A percentile compares a stretch with the other conserved stretches of the same genome.
phyloP scores from a whole-genome alignment of 2,329 filamentous ascomycete genomes.

The Phyllosticta citrichinensis region DNA sequence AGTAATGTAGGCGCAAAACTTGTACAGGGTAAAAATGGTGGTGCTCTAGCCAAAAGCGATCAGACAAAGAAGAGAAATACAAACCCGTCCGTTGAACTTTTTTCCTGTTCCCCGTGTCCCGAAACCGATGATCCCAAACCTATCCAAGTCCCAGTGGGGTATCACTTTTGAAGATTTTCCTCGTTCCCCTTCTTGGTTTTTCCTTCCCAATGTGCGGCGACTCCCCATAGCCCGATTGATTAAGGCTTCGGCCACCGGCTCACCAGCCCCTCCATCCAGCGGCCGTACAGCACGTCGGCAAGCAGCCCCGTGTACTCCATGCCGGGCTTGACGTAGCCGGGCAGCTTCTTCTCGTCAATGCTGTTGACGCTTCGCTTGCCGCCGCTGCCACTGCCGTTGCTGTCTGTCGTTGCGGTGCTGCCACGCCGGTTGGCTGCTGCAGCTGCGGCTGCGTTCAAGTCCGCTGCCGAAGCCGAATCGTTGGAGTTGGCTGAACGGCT shows the following conservation, averaged over 20 bases:
- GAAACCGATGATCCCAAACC: background rate
- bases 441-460: background rate
- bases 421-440: background rate
- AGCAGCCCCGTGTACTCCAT: conserved; percentile 91
- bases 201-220: background rate
- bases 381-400: background rate
- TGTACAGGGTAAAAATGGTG: background rate
- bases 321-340: conserved; percentile 52
- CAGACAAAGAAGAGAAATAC: background rate
- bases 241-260: conserved; percentile 29
- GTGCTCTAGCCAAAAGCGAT: background rate
- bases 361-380: conserved; percentile 18
- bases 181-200: background rate
- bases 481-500: conserved; percentile 20
- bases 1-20: background rate
- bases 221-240: background rate
- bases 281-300: conserved; percentile 78
- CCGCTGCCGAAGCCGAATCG: conserved; percentile 13
- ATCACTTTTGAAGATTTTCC: background rate
- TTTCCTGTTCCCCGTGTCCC: background rate
- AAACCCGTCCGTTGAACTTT: background rate
- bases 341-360: conserved; percentile 44
- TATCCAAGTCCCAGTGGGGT: background rate
- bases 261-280: conserved; percentile 79
- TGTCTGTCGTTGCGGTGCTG: background rate